Evolutionary conservation across 2,329 filamentous ascomycete genomes (phyloP), one percentile per base, ranked within the genome.

Genomic region (Lasiodiplodia theobromae): DNA sequence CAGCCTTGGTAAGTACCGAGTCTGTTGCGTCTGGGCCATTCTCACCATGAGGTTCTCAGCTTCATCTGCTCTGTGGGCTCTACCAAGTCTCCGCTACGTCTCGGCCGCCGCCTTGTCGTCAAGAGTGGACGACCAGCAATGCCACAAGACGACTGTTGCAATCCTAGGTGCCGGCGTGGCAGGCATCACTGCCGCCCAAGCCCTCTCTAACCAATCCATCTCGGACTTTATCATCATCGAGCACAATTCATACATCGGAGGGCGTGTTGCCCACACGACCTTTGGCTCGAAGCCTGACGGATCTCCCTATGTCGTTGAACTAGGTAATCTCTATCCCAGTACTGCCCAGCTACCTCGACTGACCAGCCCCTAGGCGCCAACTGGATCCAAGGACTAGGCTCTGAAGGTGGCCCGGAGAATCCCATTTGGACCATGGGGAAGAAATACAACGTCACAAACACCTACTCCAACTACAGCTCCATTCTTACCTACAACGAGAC

Each of bases 211-310:
- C 66, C 83, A 84, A 2, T 90, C 88, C 0, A 79, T 91, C 6
- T 79, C 82, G 0, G 88, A 92, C 69, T 91, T 92, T 69, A 66
- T 91, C 8, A 88, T 92, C 57, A 76, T 92, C 2, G 89, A 92
- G 70, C 87, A 88, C 69, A 88, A 88, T 14, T 81, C 85, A 69
- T 82, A 85, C 14, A 85, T 92, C 69, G 89, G 90, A 1, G 90
- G 90, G 1, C 85, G 89, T 6, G 84, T 89, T 49, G 78, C 79
- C n/a, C 85, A 90, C 69, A 83, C 83, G 0, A 79, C 81, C 0
- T 91, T 91, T 72, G 88, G 89, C 4, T 78, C 81, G 18, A 79
- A 83, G 28, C 64, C 74, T 3, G 58, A 68, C 40, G 87, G 87
- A 0, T 80, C 83, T 0, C 84, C 86, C 0, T 89, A 88, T 69